Evolutionary conservation across 768 basidiomycete species (phyloP).

Genomic region (Leccinum fibrillosum): DNA sequence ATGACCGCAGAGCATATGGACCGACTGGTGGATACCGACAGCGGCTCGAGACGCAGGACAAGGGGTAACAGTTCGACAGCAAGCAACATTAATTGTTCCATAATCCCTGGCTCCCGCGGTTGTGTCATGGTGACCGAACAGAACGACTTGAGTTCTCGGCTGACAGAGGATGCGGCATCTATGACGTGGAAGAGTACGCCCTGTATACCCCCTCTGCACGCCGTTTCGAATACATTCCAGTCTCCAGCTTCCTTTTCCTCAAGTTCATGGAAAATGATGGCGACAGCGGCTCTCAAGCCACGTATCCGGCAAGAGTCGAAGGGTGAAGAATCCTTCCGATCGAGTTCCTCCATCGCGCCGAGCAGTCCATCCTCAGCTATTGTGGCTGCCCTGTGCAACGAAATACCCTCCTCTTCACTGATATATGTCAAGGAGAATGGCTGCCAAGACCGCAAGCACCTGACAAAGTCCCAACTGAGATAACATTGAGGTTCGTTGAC

Average conservation of each 20-base stretch:
- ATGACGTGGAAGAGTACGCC: slow-evolving; percentile 59
- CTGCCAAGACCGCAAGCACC: slow-evolving; percentile 56
- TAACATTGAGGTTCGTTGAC: slow-evolving; percentile 58
- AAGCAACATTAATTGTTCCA: slow-evolving; percentile 55
- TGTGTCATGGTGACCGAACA: slow-evolving; percentile 43
- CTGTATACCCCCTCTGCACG: slow-evolving; percentile 60
- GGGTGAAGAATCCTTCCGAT: slow-evolving; percentile 26
- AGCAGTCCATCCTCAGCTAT: slow-evolving; percentile 68
- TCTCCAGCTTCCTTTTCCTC: slow-evolving; percentile 50
- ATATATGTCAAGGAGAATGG: slow-evolving; percentile 63
- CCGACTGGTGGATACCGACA: slow-evolving; percentile 51
- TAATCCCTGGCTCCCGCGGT: slow-evolving; percentile 36
- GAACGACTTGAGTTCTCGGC: slow-evolving; percentile 50
- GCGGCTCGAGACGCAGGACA: slow-evolving; percentile 42
- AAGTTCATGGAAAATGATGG: slow-evolving; percentile 53
- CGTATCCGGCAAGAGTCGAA: slow-evolving; percentile 49
- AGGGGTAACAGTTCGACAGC: slow-evolving; percentile 52
- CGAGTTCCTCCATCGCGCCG: slow-evolving; percentile 61
- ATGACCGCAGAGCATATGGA: slow-evolving; percentile 42
- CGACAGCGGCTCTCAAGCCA: slow-evolving; percentile 61
- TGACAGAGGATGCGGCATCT: slow-evolving; percentile 46
- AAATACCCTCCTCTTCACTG: slow-evolving; percentile 53
- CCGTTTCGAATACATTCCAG: slow-evolving; percentile 50
- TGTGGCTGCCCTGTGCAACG: slow-evolving; percentile 57
- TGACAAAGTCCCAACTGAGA: slow-evolving; percentile 55